Evolutionary conservation across 345 rosid genomes (phyloP).

Genomic region (Sisymbrium altissimum): DNA sequence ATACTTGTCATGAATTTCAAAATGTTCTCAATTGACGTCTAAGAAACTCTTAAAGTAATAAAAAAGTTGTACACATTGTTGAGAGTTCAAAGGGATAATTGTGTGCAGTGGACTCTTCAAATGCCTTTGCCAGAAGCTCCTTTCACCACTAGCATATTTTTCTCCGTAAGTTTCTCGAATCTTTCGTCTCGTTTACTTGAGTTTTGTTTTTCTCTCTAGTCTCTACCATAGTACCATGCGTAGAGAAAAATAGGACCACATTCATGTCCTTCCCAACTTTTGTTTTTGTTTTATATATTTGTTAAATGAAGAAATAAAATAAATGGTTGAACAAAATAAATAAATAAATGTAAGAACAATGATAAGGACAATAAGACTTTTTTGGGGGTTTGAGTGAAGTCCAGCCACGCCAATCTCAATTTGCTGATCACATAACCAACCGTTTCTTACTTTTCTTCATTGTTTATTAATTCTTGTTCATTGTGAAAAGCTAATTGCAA

Average conservation of each 20-base stretch:
- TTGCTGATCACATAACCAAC: constrained; percentile 15
- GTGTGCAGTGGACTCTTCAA: constrained; percentile 29
- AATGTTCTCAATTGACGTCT: neutral
- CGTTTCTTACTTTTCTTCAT: neutral
- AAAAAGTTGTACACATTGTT: neutral
- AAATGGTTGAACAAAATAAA: neutral
- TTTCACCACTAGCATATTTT: constrained; percentile 19
- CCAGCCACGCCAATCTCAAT: constrained; percentile 20
- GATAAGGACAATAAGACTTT: constrained; percentile 8
- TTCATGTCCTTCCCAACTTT: neutral
- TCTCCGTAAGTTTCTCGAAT: constrained; percentile 17
- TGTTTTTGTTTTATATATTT: neutral
- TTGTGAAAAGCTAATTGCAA: neutral
- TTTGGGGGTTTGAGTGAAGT: constrained; percentile 1
- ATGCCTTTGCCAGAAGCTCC: constrained; percentile 26
- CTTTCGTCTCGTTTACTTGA: neutral
- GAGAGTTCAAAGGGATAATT: constrained; percentile 16
- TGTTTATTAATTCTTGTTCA: neutral
- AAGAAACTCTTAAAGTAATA: neutral
- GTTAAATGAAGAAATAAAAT: neutral
- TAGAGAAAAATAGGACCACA: constrained; percentile 11
- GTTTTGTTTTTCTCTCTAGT: neutral
- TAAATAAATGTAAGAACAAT: neutral
- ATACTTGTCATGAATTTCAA: neutral
- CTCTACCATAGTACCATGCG: constrained; percentile 6